A percentile compares a stretch with the other conserved stretches of the same genome.
These are phyloP conservation scores for Pharnaceum exiguum DNA, from an alignment of 148 eudicot species.

Conservation along the genomic window DNA sequence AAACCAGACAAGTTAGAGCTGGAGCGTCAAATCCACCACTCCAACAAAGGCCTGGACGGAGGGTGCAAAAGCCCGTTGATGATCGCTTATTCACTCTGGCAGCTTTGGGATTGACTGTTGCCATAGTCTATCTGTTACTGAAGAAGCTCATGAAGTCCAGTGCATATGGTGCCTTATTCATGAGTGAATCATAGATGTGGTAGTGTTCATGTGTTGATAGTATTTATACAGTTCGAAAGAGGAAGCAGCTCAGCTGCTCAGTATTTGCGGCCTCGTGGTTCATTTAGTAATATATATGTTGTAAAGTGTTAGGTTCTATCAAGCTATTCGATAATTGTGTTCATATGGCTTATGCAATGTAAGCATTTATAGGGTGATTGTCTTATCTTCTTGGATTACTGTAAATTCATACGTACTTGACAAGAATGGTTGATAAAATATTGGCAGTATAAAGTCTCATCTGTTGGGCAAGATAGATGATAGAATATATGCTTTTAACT, in stretches of 20 bases:
- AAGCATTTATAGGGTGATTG: neutral
- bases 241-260: constrained; percentile 1
- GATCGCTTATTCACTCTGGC: constrained; percentile 90
- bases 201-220: no score
- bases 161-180: constrained; percentile 72
- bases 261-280: neutral
- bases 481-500: no score
- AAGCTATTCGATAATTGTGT: constrained; percentile 10
- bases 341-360: no score
- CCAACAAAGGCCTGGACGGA: constrained; percentile 24
- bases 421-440: no score
- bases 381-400: no score
- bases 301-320: constrained; percentile 1
- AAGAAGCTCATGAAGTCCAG: constrained; percentile 84
- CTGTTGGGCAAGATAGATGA: no score
- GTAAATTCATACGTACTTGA: no score
- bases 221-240: neutral
- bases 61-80: constrained; percentile 54
- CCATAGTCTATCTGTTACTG: constrained; percentile 65
- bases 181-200: constrained; percentile 55
- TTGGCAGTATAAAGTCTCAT: no score
- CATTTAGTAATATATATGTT: constrained; percentile 4
- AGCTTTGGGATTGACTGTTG: constrained; percentile 81
- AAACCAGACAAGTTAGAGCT: constrained; percentile 28
- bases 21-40: constrained; percentile 29